Base-by-base conservation (phyloP, 75 land plant species). In the Cryptomeria japonica region DNA sequence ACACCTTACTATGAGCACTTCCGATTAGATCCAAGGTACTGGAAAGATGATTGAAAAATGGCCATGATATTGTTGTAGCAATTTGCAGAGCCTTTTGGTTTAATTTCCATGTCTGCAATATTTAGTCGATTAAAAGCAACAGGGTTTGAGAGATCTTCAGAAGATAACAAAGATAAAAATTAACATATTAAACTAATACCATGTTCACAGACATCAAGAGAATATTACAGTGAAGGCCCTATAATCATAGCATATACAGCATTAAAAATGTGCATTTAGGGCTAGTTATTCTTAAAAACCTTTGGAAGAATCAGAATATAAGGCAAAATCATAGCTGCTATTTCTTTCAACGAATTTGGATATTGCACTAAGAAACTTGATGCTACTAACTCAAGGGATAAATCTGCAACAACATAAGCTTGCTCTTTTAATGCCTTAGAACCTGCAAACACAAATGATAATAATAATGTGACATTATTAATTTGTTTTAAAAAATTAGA, bases 21-120 rank as follows among this genome's bases (percentile, higher is more conserved):
- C 56, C 34, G 5, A 37, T 42, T 41, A 47, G 34, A 56, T 86
- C 87, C 32, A 88, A 41, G 18, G 72, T 38, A 89, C 25, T 75
- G 38, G 88, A 70, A 64, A 94, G 87, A 78, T 77, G 75, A n/a
- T 70, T 44, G 68, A 89, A 95, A 55, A 95, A 86, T 13, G 92
- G 91, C 93, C 93, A 94, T 13, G 87, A n/a, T 36, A 93, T 15
- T 84, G 84, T 76, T 70, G 86, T 88, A 61, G 90, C 90, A 72
- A 91, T 76, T 58, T 95, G 87, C 90, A 95, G 89, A 83, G 93
- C 96, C 73, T 89, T 90, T 86, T 92, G n/a, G 75, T 94, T 96
- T 28, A 95, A 87, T 85, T 86, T 95, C 92, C 92, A 90, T 1
- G 94, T 93, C 98, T 96, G 94, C 64, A 89, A n/a, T 83, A 36